These are phyloP conservation scores for Xylaria arbuscula DNA, from an alignment of 2,329 filamentous ascomycete genomes.

Conservation along the genomic window DNA sequence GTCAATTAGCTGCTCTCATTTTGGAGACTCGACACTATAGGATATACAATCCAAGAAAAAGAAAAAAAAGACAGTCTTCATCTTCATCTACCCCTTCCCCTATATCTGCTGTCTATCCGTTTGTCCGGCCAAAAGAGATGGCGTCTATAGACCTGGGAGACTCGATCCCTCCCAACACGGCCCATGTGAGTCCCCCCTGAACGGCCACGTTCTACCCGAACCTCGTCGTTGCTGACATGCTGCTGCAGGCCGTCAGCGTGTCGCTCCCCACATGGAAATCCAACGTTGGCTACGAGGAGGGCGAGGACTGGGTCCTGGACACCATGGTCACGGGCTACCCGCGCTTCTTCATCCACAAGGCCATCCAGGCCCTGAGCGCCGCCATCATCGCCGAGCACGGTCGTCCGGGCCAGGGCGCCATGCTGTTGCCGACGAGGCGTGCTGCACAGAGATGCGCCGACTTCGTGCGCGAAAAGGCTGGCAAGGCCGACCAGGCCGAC, in stretches of 20 bases:
- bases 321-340: slow-evolving; percentile 94
- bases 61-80: no score
- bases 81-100: no score
- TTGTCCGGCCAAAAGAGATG: slow-evolving; percentile 53
- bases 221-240: neutral
- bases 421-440: slow-evolving; percentile 81
- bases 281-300: slow-evolving; percentile 95
- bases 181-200: slow-evolving; percentile 70
- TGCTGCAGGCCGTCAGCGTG: slow-evolving; percentile 87
- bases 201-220: no score
- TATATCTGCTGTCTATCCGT: no score
- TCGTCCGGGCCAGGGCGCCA: slow-evolving; percentile 71
- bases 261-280: slow-evolving; percentile 93
- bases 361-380: slow-evolving; percentile 77
- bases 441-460: slow-evolving; percentile 78
- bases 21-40: no score
- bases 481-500: slow-evolving; percentile 57
- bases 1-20: no score
- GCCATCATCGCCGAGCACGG: slow-evolving; percentile 75
- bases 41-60: no score
- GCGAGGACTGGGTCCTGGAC: slow-evolving; percentile 83
- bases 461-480: slow-evolving; percentile 74
- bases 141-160: slow-evolving; percentile 69
- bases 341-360: slow-evolving; percentile 92
- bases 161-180: slow-evolving; percentile 80